Conservation (phyloP, 208 protist species). For the Leishmania tarentolae region DNA sequence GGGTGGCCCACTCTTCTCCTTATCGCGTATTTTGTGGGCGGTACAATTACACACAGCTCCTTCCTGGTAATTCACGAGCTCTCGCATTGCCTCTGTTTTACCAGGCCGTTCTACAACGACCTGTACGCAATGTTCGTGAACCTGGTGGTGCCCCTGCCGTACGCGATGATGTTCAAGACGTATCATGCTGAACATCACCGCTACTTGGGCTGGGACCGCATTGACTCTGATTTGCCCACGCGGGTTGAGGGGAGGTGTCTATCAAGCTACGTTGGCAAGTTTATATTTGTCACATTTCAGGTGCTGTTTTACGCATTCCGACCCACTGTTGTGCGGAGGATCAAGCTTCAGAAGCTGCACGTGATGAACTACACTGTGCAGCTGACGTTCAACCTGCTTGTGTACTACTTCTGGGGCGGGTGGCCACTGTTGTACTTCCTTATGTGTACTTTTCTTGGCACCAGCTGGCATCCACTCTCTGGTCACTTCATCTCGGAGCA, state of each 20-base stretch:
- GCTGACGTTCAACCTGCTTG: conserved; percentile 40
- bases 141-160: conserved; percentile 86
- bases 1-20: conserved; percentile 67
- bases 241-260: conserved; percentile 72
- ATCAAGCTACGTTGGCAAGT: conserved; percentile 66
- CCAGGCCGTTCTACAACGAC: conserved; percentile 76
- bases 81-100: conserved; percentile 88
- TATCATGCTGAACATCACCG: conserved; percentile 95
- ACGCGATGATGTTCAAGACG: conserved; percentile 90
- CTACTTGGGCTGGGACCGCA: conserved; percentile 87
- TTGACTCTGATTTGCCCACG: conserved; percentile 91
- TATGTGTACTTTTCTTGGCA: conserved; percentile 77
- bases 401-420: conserved; percentile 59
- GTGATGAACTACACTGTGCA: conserved; percentile 59
- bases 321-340: conserved; percentile 69
- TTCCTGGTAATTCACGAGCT: conserved; percentile 94
- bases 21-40: conserved; percentile 82
- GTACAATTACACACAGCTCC: conserved; percentile 78
- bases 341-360: conserved; percentile 65
- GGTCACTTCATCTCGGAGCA: conserved; percentile 95
- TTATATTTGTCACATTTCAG: conserved; percentile 88
- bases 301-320: conserved; percentile 90
- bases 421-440: conserved; percentile 81
- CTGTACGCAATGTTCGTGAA: conserved; percentile 87
- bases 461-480: conserved; percentile 86